These are phyloP conservation scores for Anisodus tanguticus DNA, from an alignment of 257 asterid genomes.

Conservation along the genomic window DNA sequence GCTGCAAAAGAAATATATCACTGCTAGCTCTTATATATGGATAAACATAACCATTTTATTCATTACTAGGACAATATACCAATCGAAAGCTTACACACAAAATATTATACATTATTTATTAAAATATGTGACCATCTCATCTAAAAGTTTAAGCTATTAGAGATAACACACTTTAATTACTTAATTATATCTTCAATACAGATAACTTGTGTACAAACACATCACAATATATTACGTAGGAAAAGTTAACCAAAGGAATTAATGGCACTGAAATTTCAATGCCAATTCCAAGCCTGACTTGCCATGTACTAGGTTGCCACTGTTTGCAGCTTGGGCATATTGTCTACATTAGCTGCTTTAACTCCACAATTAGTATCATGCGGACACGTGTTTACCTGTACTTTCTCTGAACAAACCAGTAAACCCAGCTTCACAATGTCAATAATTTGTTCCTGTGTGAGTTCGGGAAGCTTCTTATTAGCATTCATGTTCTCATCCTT, in stretches of 20 bases:
- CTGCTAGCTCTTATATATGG: neutral
- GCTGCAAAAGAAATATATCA: neutral
- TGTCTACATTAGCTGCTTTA: neutral
- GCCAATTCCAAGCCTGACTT: constrained; percentile 13
- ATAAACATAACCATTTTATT: neutral
- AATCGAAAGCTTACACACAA: neutral
- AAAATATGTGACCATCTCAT: neutral
- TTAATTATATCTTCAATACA: neutral
- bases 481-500: constrained; percentile 26
- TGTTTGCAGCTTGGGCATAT: constrained; percentile 30
- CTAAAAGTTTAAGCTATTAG: neutral
- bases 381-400: constrained; percentile 35
- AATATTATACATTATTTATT: neutral
- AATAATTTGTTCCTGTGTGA: constrained; percentile 46
- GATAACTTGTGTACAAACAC: neutral
- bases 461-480: constrained; percentile 38
- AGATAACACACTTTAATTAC: neutral
- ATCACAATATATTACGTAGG: neutral
- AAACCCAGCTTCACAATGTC: constrained; percentile 54
- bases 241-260: neutral
- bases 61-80: neutral
- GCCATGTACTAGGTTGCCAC: constrained; percentile 14
- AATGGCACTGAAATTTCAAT: neutral
- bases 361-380: constrained; percentile 26
- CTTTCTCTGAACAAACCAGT: constrained; percentile 47